phyloP scores from a whole-genome alignment of 139 green algal species.

The Trebouxia sp. region DNA sequence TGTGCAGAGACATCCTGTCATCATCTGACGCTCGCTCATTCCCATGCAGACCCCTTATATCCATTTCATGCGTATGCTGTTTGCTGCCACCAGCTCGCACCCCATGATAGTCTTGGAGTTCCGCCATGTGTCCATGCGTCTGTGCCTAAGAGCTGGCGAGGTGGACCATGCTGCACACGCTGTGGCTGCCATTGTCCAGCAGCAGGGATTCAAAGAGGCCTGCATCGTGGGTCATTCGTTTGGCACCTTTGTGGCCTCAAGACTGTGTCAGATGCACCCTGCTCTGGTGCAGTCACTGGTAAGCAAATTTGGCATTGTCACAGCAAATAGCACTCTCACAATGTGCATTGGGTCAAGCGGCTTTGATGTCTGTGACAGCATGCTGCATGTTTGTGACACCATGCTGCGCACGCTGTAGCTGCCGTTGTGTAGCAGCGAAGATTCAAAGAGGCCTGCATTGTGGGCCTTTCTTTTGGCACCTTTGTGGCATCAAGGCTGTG shows the following conservation, averaged over 20 bases:
- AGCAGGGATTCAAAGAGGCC: constrained; percentile 33
- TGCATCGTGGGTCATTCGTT: constrained; percentile 52
- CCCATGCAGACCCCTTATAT: constrained; percentile 50
- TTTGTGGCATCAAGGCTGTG: constrained; percentile 45
- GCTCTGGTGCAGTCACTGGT: constrained; percentile 34
- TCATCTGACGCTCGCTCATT: background rate
- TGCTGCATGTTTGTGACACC: background rate
- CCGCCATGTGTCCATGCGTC: constrained; percentile 48
- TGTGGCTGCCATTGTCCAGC: constrained; percentile 29
- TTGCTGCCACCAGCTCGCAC: constrained; percentile 12
- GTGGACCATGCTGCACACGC: constrained; percentile 49
- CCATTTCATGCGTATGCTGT: constrained; percentile 36
- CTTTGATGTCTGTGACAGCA: too few species aligned
- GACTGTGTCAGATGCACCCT: constrained; percentile 45
- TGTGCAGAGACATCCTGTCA: too few species aligned
- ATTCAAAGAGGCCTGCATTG: constrained; percentile 35
- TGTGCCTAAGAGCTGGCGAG: constrained; percentile 26
- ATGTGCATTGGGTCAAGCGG: too few species aligned
- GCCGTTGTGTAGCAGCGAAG: constrained; percentile 27
- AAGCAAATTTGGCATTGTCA: background rate
- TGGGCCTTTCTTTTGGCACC: constrained; percentile 55
- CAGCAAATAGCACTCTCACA: background rate
- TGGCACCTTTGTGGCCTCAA: constrained; percentile 55
- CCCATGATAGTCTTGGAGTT: constrained; percentile 45
- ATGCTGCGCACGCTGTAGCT: constrained; percentile 35